These are phyloP conservation scores for Arabis hirsuta DNA, from an alignment of 345 rosid genomes.

Conservation along the genomic window DNA sequence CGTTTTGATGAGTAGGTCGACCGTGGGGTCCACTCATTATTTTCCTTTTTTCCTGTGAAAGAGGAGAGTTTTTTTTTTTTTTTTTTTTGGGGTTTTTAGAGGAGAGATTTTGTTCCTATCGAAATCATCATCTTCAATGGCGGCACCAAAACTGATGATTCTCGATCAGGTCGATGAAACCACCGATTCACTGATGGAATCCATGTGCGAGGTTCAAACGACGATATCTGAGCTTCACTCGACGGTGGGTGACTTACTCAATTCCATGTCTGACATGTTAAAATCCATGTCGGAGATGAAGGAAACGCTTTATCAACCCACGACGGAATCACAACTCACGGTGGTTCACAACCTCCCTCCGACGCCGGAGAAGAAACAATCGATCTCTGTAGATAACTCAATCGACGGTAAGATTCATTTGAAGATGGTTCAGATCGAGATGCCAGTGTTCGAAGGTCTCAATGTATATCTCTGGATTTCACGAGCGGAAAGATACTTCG, in stretches of 20 bases:
- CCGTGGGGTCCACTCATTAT: slow-evolving; percentile 15
- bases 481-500: slow-evolving; percentile 36
- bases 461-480: slow-evolving; percentile 15
- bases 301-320: background rate
- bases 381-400: background rate
- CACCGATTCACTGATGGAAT: slow-evolving; percentile 11
- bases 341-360: background rate
- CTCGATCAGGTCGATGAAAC: slow-evolving; percentile 17
- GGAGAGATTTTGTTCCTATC: background rate
- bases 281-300: slow-evolving; percentile 38
- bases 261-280: slow-evolving; percentile 28
- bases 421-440: slow-evolving; percentile 34
- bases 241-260: slow-evolving; percentile 18
- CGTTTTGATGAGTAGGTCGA: slow-evolving; percentile 24
- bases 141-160: slow-evolving; percentile 21
- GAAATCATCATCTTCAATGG: slow-evolving; percentile 5
- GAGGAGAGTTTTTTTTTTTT: background rate
- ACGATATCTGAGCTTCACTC: slow-evolving; percentile 34
- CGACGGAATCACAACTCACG: background rate
- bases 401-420: background rate
- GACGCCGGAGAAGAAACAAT: background rate
- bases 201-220: background rate
- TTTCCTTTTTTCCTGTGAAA: background rate
- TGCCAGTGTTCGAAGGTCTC: slow-evolving; percentile 35
- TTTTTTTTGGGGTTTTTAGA: background rate